Conservation (phyloP, 2,329 filamentous ascomycete genomes). For the Biscogniauxia mediterranea region DNA sequence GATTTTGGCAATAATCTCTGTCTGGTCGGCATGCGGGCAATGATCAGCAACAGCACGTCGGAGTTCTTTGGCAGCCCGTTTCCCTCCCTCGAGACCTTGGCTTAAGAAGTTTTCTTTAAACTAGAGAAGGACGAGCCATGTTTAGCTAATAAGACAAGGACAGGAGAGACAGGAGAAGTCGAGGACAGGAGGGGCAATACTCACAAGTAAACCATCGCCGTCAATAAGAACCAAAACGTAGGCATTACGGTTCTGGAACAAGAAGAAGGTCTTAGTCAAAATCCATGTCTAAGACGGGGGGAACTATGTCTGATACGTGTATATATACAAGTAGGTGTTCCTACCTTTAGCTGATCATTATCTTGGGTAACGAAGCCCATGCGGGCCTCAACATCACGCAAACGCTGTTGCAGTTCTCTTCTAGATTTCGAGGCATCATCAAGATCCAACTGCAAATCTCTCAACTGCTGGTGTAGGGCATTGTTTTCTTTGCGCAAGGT, state of each 20-base stretch:
- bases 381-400: constrained; percentile 40
- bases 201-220: constrained; percentile 60
- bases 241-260: constrained; percentile 49
- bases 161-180: constrained; percentile 13
- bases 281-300: constrained; percentile 5
- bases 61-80: constrained; percentile 49
- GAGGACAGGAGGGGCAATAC: constrained; percentile 19
- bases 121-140: constrained; percentile 35
- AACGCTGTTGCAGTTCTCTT: constrained; percentile 49
- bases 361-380: constrained; percentile 37
- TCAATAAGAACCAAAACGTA: constrained; percentile 63
- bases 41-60: constrained; percentile 46
- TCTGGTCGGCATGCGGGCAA: constrained; percentile 43
- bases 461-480: constrained; percentile 40
- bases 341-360: constrained; percentile 48
- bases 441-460: constrained; percentile 49
- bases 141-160: constrained; percentile 9
- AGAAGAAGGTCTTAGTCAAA: constrained; percentile 17
- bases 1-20: constrained; percentile 56
- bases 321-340: neutral
- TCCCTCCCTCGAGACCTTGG: constrained; percentile 56
- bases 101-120: constrained; percentile 56
- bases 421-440: constrained; percentile 47
- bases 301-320: neutral
- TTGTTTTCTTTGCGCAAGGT: constrained; percentile 44